Percentiles rank a stretch among this genome's conserved stretches.
phyloP scores from a whole-genome alignment of 768 basidiomycete species.

The Boletus pseudopeckii region DNA sequence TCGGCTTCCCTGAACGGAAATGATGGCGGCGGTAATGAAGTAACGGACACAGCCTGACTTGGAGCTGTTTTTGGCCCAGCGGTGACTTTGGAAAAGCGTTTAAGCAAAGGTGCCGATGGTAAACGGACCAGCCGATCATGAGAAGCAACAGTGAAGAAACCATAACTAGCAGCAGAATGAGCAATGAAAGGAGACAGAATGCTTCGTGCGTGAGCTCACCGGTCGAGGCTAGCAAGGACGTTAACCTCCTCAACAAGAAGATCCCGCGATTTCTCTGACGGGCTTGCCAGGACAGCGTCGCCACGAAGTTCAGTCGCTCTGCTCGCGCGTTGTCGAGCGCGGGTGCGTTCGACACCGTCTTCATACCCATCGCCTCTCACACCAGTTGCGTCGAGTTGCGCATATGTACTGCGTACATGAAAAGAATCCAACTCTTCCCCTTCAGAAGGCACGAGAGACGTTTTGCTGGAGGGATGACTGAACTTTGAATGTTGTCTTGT shows the following conservation, averaged over 20 bases:
- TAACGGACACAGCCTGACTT: slow-evolving; percentile 44
- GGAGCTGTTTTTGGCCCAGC: slow-evolving; percentile 46
- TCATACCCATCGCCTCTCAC: slow-evolving; percentile 94
- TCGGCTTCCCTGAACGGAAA: slow-evolving; percentile 58
- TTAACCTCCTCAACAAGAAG: slow-evolving; percentile 71
- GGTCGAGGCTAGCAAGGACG: slow-evolving; percentile 75
- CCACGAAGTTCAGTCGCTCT: slow-evolving; percentile 59
- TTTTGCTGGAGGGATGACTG: slow-evolving; percentile 45
- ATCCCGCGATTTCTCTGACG: slow-evolving; percentile 59
- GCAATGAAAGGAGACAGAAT: slow-evolving; percentile 3
- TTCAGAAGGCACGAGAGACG: slow-evolving; percentile 66
- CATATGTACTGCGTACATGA: slow-evolving; percentile 84
- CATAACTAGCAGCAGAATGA: slow-evolving; percentile 59
- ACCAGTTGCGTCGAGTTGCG: slow-evolving; percentile 83
- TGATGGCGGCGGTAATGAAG: slow-evolving; percentile 46
- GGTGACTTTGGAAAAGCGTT: slow-evolving; percentile 48
- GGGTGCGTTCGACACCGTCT: slow-evolving; percentile 90
- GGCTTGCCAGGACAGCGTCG: slow-evolving; percentile 52
- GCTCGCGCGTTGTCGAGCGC: slow-evolving; percentile 60
- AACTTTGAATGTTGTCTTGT: slow-evolving; percentile 27
- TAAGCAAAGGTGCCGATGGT: slow-evolving; percentile 56
- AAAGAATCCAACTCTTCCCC: slow-evolving; percentile 82
- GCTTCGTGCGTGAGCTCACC: slow-evolving; percentile 48
- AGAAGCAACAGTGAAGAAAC: slow-evolving; percentile 78
- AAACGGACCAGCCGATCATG: slow-evolving; percentile 83